These are phyloP conservation scores for Aspergillus latus DNA, from an alignment of 2,329 filamentous ascomycete species.

Conservation along the genomic window DNA sequence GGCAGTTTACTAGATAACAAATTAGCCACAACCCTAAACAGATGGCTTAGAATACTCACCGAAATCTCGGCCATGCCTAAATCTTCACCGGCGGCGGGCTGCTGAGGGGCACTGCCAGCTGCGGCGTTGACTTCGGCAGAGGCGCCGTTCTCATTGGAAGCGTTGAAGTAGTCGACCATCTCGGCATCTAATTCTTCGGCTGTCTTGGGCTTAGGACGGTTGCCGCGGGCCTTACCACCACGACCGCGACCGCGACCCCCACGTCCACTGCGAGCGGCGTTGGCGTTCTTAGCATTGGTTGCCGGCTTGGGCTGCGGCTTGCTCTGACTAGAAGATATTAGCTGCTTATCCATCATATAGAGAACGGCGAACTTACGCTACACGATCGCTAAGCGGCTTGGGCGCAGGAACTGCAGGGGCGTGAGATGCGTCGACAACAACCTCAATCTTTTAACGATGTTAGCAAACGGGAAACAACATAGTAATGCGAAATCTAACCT, in stretches of 20 bases:
- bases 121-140: slow-evolving; percentile 46
- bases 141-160: slow-evolving; percentile 40
- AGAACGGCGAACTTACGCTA: slow-evolving; percentile 58
- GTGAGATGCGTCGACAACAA: slow-evolving; percentile 76
- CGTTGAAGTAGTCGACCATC: slow-evolving; percentile 87
- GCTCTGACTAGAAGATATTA: slow-evolving; percentile 50
- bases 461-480: slow-evolving; percentile 11
- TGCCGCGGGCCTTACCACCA: slow-evolving; percentile 54
- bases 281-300: slow-evolving; percentile 68
- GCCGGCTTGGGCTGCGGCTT: slow-evolving; percentile 81
- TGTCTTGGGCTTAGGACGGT: slow-evolving; percentile 77
- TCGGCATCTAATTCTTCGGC: slow-evolving; percentile 94
- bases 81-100: slow-evolving; percentile 52
- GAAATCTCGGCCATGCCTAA: slow-evolving; percentile 59
- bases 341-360: slow-evolving; percentile 8
- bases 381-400: slow-evolving; percentile 79
- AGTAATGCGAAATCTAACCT: slow-evolving; percentile 49
- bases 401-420: slow-evolving; percentile 67
- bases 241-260: slow-evolving; percentile 46
- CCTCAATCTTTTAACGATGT: slow-evolving; percentile 68
- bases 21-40: not conserved
- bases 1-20: slow-evolving; percentile 18
- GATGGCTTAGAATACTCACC: slow-evolving; percentile 35
- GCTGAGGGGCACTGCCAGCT: slow-evolving; percentile 48
- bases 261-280: slow-evolving; percentile 28